phyloP scores from a whole-genome alignment of 441 rosid genomes.

The Pelargonium fulgidum region DNA sequence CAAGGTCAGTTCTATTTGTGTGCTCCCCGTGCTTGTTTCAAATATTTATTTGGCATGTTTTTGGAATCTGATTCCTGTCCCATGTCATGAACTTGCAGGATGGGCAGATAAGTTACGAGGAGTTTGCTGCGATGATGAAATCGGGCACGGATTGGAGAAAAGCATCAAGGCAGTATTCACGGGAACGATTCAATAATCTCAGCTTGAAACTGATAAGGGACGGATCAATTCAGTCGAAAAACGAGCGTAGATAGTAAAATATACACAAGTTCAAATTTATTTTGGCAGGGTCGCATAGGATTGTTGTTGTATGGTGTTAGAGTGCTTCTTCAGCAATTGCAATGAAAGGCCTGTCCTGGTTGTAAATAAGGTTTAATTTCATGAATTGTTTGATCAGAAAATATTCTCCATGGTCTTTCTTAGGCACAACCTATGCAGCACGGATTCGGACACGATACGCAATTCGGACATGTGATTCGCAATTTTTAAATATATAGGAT shows the following conservation, averaged over 20 bases:
- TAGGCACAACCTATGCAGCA: too few species aligned
- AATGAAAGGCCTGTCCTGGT: too few species aligned
- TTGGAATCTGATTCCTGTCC: background rate
- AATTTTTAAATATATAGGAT: too few species aligned
- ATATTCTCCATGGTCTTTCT: too few species aligned
- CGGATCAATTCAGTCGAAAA: slow-evolving; percentile 43
- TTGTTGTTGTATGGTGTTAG: too few species aligned
- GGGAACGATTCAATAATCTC: slow-evolving; percentile 55
- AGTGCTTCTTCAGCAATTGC: too few species aligned
- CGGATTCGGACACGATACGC: too few species aligned
- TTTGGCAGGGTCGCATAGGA: too few species aligned
- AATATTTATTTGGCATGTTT: background rate
- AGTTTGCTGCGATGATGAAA: slow-evolving; percentile 65
- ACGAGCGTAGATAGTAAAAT: slow-evolving; percentile 17
- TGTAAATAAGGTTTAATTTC: too few species aligned
- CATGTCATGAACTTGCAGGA: slow-evolving; percentile 32
- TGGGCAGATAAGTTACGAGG: slow-evolving; percentile 52
- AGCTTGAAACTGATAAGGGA: slow-evolving; percentile 56
- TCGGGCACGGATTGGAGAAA: slow-evolving; percentile 70
- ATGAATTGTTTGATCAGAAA: too few species aligned
- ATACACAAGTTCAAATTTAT: too few species aligned
- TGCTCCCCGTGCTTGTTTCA: background rate
- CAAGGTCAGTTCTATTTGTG: slow-evolving; percentile 36
- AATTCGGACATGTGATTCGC: too few species aligned
- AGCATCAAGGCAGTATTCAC: slow-evolving; percentile 58